Evolutionary conservation across 148 eudicot genomes (phyloP).

Genomic region (Limonium bicolor): DNA sequence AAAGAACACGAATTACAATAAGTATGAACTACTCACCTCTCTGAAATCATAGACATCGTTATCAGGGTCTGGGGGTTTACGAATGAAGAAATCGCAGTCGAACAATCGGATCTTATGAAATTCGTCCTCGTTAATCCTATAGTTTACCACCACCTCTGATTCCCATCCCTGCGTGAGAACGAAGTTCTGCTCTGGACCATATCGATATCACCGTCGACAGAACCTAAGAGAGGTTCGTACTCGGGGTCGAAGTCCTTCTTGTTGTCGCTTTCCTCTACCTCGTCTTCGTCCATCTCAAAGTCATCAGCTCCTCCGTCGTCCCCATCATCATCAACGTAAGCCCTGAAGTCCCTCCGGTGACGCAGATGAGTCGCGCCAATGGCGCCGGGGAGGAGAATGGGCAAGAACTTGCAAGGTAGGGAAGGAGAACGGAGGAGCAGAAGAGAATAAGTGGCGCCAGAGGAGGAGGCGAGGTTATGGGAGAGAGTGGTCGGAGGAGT

Average conservation of each 20-base stretch:
- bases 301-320: slow-evolving; percentile 36
- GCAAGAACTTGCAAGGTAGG: too few relatives aligned
- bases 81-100: slow-evolving; percentile 84
- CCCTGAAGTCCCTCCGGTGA: slow-evolving; percentile 40
- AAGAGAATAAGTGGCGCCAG: too few relatives aligned
- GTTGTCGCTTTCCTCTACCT: slow-evolving; percentile 69
- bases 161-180: slow-evolving; percentile 67
- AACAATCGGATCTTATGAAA: slow-evolving; percentile 70
- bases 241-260: slow-evolving; percentile 71
- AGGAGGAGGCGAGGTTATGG: too few relatives aligned
- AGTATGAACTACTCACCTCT: slow-evolving; percentile 32
- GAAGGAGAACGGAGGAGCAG: too few relatives aligned
- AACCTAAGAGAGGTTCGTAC: slow-evolving; percentile 31
- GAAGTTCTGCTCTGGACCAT: slow-evolving; percentile 49
- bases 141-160: slow-evolving; percentile 55
- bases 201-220: slow-evolving; percentile 27
- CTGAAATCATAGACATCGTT: slow-evolving; percentile 80
- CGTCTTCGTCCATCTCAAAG: slow-evolving; percentile 83
- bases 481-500: too few relatives aligned
- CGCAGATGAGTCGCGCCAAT: too few relatives aligned
- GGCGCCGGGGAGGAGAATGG: slow-evolving; percentile 4
- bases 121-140: slow-evolving; percentile 80
- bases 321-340: slow-evolving; percentile 45
- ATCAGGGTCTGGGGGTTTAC: slow-evolving; percentile 84
- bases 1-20: background rate